Evolutionary conservation across 768 basidiomycete species (phyloP), one percentile per base, ranked within the genome.

Genomic region (Phanerochaete sordida): DNA sequence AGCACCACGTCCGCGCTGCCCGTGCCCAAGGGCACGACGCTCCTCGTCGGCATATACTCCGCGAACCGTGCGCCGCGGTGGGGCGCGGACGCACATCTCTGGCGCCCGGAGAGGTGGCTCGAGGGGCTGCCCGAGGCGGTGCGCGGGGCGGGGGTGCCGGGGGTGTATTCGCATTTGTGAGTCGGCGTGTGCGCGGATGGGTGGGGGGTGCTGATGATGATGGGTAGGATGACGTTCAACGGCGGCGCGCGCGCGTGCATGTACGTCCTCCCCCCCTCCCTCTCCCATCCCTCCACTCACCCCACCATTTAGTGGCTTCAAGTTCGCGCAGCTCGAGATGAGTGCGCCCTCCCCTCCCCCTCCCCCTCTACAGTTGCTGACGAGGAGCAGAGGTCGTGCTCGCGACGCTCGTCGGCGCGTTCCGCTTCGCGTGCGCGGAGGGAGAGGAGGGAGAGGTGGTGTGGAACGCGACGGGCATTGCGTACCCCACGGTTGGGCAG

Each of bases 291-390:
- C n/a, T n/a, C n/a, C n/a, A n/a, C n/a, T n/a, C n/a, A n/a, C n/a
- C n/a, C n/a, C n/a, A n/a, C n/a, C n/a, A n/a, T n/a, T n/a, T n/a
- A 80, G 79, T 33, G 82, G 81, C 0, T 81, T 82, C 72, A 81
- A 82, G 63, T 82, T 84, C 70, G 76, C 81, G 1, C 77, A 82
- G 61, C 70, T 83, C 6, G 81, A 82, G 65, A 80, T 81, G 72
- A 82, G 81, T 82, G 64, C 24, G 77, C 72, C 13, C 16, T 35
- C 13, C 13, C 33, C 13, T 6, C 33, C 7, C 7, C 7, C 21
- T 39, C 9, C 30, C 23, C 8, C 31, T 46, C 6, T 7, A 6
- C 30, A 4, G 7, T 6, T 21, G 57, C 7, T 47, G 33, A n/a
- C n/a, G n/a, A n/a, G n/a, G n/a, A n/a, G n/a, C 49, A 68, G 67